Conservation (phyloP, 1,284 basidiomycete species). For the Fomitopsis betulina region DNA sequence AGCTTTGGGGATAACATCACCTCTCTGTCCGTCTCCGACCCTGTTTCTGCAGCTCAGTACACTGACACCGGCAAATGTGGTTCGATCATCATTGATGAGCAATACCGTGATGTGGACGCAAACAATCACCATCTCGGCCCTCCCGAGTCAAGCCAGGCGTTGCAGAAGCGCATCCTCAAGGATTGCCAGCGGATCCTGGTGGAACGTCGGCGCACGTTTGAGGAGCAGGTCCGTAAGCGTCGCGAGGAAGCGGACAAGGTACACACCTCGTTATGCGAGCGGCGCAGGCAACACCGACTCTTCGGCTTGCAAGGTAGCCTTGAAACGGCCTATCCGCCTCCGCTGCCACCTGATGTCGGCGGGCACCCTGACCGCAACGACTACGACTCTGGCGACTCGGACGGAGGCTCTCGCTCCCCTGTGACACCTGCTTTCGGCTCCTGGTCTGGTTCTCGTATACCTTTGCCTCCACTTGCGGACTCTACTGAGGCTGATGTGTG, state of each 20-base stretch:
- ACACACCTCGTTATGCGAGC: not conserved
- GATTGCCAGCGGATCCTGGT: not conserved
- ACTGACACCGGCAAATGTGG: not conserved
- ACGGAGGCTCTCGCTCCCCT: not conserved
- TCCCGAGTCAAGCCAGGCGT: not conserved
- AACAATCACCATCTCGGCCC: not conserved
- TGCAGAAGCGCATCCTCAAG: not conserved
- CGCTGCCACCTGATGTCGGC: not conserved
- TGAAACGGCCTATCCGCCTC: not conserved
- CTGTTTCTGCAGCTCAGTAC: not conserved
- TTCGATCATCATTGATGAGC: not conserved
- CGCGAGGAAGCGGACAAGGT: not conserved
- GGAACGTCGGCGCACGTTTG: not conserved
- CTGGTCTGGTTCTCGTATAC: not conserved
- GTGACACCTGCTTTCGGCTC: not conserved
- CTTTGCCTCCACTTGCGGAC: not conserved
- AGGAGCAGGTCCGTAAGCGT: not conserved
- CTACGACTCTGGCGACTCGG: not conserved
- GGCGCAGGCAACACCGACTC: not conserved
- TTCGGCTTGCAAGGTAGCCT: not conserved
- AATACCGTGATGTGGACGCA: not conserved
- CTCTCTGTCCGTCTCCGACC: not conserved
- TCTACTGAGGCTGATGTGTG: not conserved
- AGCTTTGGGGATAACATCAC: not conserved
- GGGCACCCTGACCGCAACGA: not conserved